Evolutionary conservation across 345 rosid species (phyloP), one percentile per base, ranked within the genome.

Genomic region (Psidium friedrichsthalianum): DNA sequence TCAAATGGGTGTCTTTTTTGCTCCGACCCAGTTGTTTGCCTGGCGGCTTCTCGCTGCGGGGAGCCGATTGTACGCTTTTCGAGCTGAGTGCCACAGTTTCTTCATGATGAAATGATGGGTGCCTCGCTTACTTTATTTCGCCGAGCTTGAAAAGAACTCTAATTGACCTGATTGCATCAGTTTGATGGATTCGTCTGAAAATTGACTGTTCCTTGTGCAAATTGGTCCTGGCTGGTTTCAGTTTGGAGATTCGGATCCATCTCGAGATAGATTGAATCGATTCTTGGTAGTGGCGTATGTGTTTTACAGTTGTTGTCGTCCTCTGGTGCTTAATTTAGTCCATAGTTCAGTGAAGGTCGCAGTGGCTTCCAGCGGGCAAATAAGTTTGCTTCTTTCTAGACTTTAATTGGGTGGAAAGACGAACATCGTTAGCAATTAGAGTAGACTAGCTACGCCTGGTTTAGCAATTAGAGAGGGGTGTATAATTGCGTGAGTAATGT

Each of bases 11-110:
- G 47, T 36, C 47, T 69, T 69, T 8, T 0, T 69, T 44, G 80
- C 0, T 12, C 5, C 47, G 80, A 69, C 80, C 80, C 47, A 36
- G 47, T 69, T 36, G 47, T 0, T 8, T 1, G 7, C 8, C 3
- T 69, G 13, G 47, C 80, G 80, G 80, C 47, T 36, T 20, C 4
- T 18, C 24, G 57, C 1, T 3, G 25, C 57, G 57, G 57, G 24
- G 57, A 55, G 57, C 21, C 57, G 5, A 21, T 55, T 55, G 24
- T 55, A 55, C 1, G 57, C 25, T 21, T 6, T 55, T 55, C 47
- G 80, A 69, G 80, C 47, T 40, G 25, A 42, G 47, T 21, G 47
- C 80, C 47, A 36, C 80, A 1, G 18, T 69, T 69, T 36, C 47
- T 40, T 36, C 13, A 40, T 21, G 47, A 15, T 69, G 24, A 10